Evolutionary conservation across 2,329 filamentous ascomycete genomes (phyloP).

Genomic region (Cadophora malorum): DNA sequence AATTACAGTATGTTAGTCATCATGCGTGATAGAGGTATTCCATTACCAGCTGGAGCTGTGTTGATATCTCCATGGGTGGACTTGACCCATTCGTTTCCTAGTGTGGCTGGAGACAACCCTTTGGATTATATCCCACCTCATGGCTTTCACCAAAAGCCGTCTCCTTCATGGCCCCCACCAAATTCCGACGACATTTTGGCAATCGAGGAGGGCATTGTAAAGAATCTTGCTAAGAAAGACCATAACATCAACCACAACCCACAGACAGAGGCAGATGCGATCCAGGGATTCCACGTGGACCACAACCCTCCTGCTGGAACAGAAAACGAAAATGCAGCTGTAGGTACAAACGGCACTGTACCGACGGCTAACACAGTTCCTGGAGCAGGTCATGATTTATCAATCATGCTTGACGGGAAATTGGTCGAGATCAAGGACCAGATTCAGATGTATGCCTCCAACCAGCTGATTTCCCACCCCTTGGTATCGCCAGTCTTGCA

Average conservation of each 20-base stretch:
- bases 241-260: conserved; percentile 34
- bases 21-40: conserved; percentile 81
- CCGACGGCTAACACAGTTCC: conserved; percentile 44
- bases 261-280: conserved; percentile 47
- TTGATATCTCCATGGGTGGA: conserved; percentile 97
- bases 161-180: conserved; percentile 89
- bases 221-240: conserved; percentile 56
- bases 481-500: conserved; percentile 90
- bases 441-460: conserved; percentile 86
- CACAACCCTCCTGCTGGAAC: conserved; percentile 37
- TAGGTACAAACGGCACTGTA: conserved; percentile 39
- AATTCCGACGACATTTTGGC: conserved; percentile 73
- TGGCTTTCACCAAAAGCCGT: conserved; percentile 92
- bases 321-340: conserved; percentile 45
- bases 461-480: conserved; percentile 83
- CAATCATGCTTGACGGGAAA: conserved; percentile 74
- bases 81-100: conserved; percentile 93
- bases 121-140: conserved; percentile 87
- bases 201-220: conserved; percentile 55
- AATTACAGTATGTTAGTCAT: conserved; percentile 68
- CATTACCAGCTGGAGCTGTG: conserved; percentile 87
- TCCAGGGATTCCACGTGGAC: conserved; percentile 47
- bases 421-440: conserved; percentile 83
- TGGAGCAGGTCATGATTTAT: conserved; percentile 53
- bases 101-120: conserved; percentile 73